Conservation (phyloP, 768 basidiomycete genomes). For the Neoboletus subvelutipes region DNA sequence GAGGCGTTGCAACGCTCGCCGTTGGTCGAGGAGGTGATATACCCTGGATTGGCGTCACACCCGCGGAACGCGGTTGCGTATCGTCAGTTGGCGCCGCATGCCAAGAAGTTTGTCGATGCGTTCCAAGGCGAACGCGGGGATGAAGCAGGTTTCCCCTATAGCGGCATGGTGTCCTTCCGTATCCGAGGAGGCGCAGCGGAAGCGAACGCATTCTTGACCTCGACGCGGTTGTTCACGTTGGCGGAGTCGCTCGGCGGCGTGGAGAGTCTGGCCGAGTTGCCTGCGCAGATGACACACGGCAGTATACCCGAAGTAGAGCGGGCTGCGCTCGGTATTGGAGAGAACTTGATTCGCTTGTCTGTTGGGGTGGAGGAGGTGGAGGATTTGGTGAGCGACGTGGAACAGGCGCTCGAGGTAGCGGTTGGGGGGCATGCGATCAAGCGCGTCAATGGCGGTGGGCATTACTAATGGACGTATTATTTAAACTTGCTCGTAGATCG, state of each 20-base stretch:
- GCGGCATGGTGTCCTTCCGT: constrained; percentile 84
- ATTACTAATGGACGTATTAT: not conserved
- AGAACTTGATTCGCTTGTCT: constrained; percentile 73
- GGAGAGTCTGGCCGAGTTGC: constrained; percentile 87
- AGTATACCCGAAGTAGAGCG: constrained; percentile 70
- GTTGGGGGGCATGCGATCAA: not conserved
- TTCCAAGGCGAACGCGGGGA: constrained; percentile 27
- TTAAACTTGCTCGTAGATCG: not conserved
- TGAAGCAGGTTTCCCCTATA: constrained; percentile 73
- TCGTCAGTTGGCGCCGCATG: constrained; percentile 63
- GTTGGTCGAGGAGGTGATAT: constrained; percentile 78
- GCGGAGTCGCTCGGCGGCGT: constrained; percentile 92
- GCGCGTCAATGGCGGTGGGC: not conserved
- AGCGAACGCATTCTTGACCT: constrained; percentile 67
- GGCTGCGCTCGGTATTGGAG: constrained; percentile 69
- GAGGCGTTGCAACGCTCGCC: constrained; percentile 51
- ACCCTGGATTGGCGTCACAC: constrained; percentile 76
- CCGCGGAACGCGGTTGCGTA: constrained; percentile 67
- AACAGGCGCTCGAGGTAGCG: constrained; percentile 27
- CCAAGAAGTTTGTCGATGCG: constrained; percentile 57
- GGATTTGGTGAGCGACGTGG: constrained; percentile 57
- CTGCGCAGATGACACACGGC: constrained; percentile 87
- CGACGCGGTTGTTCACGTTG: constrained; percentile 67
- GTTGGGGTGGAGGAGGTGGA: constrained; percentile 88
- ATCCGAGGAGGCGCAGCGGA: constrained; percentile 50